These are phyloP conservation scores for Microbotryum violaceum DNA, from an alignment of 1,284 basidiomycete genomes.

Conservation along the genomic window DNA sequence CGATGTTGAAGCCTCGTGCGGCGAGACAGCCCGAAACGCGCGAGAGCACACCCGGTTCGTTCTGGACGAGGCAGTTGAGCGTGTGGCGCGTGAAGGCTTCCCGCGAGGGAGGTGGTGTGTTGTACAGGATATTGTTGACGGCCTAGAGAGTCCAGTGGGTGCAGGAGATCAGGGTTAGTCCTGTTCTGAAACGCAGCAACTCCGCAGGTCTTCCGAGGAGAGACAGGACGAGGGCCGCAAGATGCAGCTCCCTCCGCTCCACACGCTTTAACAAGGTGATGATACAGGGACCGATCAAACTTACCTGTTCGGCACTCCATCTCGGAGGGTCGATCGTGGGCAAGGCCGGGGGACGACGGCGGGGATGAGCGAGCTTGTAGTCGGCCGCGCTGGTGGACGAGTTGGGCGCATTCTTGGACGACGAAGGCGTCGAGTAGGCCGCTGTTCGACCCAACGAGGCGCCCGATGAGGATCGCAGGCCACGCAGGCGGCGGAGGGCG, in stretches of 20 bases:
- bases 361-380: constrained; percentile 69
- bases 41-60: constrained; percentile 96
- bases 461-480: too few relatives aligned
- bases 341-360: constrained; percentile 36
- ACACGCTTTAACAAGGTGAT: too few relatives aligned
- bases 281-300: too few relatives aligned
- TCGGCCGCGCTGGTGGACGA: constrained; percentile 77
- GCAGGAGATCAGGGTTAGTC: too few relatives aligned
- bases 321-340: constrained; percentile 57
- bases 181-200: too few relatives aligned
- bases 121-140: constrained; percentile 42
- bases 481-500: too few relatives aligned
- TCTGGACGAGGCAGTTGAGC: constrained; percentile 97
- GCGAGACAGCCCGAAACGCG: constrained; percentile 96
- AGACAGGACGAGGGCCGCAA: too few relatives aligned
- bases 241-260: too few relatives aligned
- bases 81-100: constrained; percentile 59
- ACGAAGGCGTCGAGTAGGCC: too few relatives aligned
- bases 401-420: constrained; percentile 9
- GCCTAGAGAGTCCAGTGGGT: constrained; percentile 22
- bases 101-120: constrained; percentile 32
- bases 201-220: too few relatives aligned
- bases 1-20: constrained; percentile 88
- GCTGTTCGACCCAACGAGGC: too few relatives aligned
- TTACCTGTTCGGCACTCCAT: constrained; percentile 34